Percentiles rank a stretch among this genome's conserved stretches.
These are phyloP conservation scores for Glomus cerebriforme DNA, from an alignment of 192 early-diverging fungal species.

Conservation along the genomic window DNA sequence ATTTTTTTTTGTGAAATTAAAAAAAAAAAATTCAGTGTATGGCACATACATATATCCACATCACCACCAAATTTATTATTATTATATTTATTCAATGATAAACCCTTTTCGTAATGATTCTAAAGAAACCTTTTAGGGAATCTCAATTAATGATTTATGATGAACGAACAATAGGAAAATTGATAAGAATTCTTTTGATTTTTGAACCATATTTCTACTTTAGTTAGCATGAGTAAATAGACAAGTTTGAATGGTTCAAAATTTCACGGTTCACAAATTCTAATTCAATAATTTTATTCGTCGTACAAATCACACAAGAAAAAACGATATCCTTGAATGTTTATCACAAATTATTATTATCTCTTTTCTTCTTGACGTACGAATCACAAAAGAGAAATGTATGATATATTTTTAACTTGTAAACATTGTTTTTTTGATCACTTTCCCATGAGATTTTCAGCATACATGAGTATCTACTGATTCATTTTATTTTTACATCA, in stretches of 20 bases:
- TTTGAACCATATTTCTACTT: not conserved
- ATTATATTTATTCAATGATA: not conserved
- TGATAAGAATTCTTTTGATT: not conserved
- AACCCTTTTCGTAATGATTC: no score
- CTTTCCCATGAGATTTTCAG: not conserved
- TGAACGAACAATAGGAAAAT: not conserved
- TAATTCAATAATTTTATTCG: not conserved
- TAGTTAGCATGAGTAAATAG: not conserved
- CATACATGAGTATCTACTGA: not conserved
- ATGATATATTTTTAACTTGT: not conserved
- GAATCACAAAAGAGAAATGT: not conserved
- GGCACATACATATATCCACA: not conserved
- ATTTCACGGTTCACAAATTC: not conserved
- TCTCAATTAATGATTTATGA: not conserved
- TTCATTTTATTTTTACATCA: not conserved
- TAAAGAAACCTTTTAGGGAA: not conserved
- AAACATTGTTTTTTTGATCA: not conserved
- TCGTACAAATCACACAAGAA: not conserved
- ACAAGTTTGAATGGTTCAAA: not conserved
- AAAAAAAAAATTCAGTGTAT: no score
- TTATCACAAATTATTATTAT: not conserved
- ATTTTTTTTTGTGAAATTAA: no score
- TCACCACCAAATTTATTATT: not conserved
- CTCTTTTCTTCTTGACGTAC: not conserved
- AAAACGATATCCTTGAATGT: not conserved